Conservation (phyloP, 2,329 filamentous ascomycete species). For the Fusarium sambucinum region DNA sequence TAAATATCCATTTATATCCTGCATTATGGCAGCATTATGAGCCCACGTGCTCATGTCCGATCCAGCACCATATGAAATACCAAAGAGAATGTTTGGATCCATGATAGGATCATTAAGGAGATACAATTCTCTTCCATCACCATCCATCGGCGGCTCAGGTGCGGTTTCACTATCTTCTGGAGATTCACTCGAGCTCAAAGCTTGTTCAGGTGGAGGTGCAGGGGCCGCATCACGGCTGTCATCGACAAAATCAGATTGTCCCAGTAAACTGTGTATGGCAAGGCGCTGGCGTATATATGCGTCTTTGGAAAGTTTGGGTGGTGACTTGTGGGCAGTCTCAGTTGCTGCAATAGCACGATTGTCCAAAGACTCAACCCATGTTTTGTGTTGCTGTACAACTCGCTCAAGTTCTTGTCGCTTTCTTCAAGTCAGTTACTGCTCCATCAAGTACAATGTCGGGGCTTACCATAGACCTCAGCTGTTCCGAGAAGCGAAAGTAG, state of each 20-base stretch:
- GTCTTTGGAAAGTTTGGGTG: slow-evolving; percentile 40
- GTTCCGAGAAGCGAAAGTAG: slow-evolving; percentile 49
- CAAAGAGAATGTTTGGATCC: slow-evolving; percentile 43
- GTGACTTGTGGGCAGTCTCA: slow-evolving; percentile 18
- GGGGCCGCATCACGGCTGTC: slow-evolving; percentile 53
- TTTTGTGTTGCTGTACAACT: slow-evolving; percentile 43
- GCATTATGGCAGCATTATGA: slow-evolving; percentile 24
- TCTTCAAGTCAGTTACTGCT: not conserved
- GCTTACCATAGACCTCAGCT: slow-evolving; percentile 45
- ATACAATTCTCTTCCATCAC: slow-evolving; percentile 23
- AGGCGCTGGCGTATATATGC: slow-evolving; percentile 49
- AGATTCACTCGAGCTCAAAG: slow-evolving; percentile 40
- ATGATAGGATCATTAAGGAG: slow-evolving; percentile 20
- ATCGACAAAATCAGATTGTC: slow-evolving; percentile 56
- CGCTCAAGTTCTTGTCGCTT: slow-evolving; percentile 47
- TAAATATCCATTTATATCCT: slow-evolving; percentile 36
- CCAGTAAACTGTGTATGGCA: slow-evolving; percentile 56
- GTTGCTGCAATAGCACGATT: slow-evolving; percentile 28
- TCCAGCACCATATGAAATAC: slow-evolving; percentile 38
- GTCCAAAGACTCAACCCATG: slow-evolving; percentile 45
- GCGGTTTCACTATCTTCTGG: slow-evolving; percentile 41
- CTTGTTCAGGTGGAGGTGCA: slow-evolving; percentile 35
- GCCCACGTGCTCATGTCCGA: slow-evolving; percentile 43
- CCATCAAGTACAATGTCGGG: accelerated
- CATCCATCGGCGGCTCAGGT: slow-evolving; percentile 28